Evolutionary conservation across 306 rosid genomes (phyloP), one percentile per base, ranked within the genome.

Genomic region (Arachis hypogaea): DNA sequence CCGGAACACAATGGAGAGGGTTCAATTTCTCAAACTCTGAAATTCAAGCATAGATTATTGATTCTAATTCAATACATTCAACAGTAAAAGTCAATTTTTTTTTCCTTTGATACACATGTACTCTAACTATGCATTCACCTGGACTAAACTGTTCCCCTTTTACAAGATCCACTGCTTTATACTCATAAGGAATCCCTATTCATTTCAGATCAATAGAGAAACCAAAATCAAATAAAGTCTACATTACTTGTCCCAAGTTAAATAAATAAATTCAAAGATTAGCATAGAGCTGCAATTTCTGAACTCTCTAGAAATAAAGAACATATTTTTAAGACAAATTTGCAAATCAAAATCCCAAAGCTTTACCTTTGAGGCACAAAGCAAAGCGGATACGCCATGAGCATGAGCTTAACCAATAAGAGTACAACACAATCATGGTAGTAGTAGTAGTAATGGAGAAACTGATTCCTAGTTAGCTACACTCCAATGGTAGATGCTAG

Each of bases 341-440:
- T 52, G 9, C 43, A 69, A 69, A 69, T 50, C 11, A 43, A 69
- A 56, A 16, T 41, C 63, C 22, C 41, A 6, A 40, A 2, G 9
- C 4, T 18, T 28, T 22, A 81, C 88, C 90, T 78, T 83, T 86
- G 54, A 81, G 87, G 61, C 52, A 64, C 52, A 83, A 65, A 77
- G 90, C 86, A 72, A 86, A 86, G 51, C 84, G 85, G 42, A 80
- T 82, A 49, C 87, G 87, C 87, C 87, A 86, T 22, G 82, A 72
- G 71, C 87, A 86, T 3, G 87, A 86, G 78, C 90, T 86, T 43
- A 78, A 72, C 76, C 81, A 83, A 76, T 40, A 81, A 82, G 86
- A 81, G 50, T 86, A 83, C 56, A 83, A 77, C 46, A 78, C 59
- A 22, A 72, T 63, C 38, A 33, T 33, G 38, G 38, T 33, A 33